Conservation (phyloP, 768 basidiomycete species). For the Suillus discolor region DNA sequence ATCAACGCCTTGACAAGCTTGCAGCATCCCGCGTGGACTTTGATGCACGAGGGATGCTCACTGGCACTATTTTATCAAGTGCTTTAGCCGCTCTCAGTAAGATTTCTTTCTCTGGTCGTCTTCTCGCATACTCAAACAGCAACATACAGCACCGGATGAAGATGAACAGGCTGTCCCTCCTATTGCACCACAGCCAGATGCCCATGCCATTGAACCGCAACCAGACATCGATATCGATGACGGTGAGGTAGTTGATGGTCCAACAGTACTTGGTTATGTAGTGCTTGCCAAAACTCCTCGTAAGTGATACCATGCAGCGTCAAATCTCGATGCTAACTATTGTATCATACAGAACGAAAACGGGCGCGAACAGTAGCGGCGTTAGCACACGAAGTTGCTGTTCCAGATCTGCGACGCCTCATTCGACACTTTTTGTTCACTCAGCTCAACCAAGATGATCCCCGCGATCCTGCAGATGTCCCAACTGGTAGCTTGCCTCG, state of each 20-base stretch:
- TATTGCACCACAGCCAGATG: too few relatives aligned
- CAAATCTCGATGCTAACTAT: neutral
- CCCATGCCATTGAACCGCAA: neutral
- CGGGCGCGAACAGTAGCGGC: neutral
- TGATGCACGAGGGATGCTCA: conserved; percentile 15
- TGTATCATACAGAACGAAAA: neutral
- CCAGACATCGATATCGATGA: neutral
- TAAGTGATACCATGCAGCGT: neutral
- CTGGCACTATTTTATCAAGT: neutral
- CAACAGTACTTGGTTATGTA: neutral
- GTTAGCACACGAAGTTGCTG: neutral
- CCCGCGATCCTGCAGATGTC: neutral
- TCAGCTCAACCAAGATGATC: neutral
- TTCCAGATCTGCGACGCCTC: neutral
- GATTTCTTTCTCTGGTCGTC: too few relatives aligned
- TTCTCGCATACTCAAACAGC: too few relatives aligned
- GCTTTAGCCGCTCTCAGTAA: too few relatives aligned
- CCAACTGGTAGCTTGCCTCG: neutral
- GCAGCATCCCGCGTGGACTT: neutral
- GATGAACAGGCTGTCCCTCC: too few relatives aligned
- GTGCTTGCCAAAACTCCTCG: neutral
- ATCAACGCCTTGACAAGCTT: neutral
- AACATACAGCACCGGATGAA: too few relatives aligned
- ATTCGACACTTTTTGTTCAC: neutral
- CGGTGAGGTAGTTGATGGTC: neutral